Conservation (phyloP, 2,329 filamentous ascomycete species). For the Pseudogymnoascus sp. region DNA sequence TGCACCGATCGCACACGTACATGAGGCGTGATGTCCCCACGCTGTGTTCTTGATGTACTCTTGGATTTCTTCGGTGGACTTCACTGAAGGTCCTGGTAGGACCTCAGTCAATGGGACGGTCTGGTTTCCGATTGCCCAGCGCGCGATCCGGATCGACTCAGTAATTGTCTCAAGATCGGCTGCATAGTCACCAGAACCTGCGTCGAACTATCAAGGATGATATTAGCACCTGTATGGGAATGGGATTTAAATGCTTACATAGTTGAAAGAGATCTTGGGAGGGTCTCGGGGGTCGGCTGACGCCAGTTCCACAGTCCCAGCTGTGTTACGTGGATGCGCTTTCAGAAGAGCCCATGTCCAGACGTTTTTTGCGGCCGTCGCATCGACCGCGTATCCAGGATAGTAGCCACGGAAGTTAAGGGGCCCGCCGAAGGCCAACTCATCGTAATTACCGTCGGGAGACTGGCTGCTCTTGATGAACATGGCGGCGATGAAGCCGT, state of each 20-base stretch:
- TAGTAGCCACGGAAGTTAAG: conserved; percentile 37
- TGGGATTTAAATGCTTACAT: conserved; percentile 20
- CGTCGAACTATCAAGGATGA: conserved; percentile 32
- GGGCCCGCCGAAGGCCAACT: conserved; percentile 29
- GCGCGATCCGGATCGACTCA: conserved; percentile 16
- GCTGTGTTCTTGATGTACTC: conserved; percentile 42
- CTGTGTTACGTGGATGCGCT: conserved; percentile 54
- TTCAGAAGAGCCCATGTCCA: conserved; percentile 42
- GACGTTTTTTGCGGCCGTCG: conserved; percentile 34
- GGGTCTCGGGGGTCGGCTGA: conserved; percentile 56
- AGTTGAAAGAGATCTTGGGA: conserved; percentile 57
- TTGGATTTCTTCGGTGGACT: conserved; percentile 37
- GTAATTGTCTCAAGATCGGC: conserved; percentile 18
- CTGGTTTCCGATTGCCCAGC: conserved; percentile 32
- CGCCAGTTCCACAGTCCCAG: conserved; percentile 54
- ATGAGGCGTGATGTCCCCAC: conserved; percentile 53
- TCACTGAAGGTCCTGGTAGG: conserved; percentile 35
- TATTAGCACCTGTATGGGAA: background rate
- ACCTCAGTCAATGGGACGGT: conserved; percentile 37
- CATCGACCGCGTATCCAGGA: conserved; percentile 31
- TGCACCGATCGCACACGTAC: conserved; percentile 47
- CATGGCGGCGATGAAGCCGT: conserved; percentile 43
- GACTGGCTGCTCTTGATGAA: conserved; percentile 29
- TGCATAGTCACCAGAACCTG: conserved; percentile 29
- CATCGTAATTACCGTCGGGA: conserved; percentile 33